Conservation (phyloP, 805 yeast genomes). For the Wickerhamomyces rabaulensis region DNA sequence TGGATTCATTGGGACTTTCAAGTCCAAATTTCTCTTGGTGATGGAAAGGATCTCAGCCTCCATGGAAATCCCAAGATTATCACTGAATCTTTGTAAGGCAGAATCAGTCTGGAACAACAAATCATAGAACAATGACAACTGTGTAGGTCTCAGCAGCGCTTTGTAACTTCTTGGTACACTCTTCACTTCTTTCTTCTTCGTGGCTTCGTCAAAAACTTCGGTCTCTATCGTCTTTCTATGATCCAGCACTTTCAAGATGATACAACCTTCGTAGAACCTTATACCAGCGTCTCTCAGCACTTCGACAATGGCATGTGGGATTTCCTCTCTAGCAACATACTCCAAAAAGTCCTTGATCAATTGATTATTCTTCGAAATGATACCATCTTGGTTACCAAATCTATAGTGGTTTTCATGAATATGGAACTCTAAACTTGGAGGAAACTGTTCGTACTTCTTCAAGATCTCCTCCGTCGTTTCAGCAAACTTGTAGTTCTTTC, state of each 20-base stretch:
- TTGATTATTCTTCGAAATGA: constrained; percentile 75
- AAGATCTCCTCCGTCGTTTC: constrained; percentile 70
- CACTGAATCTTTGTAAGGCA: constrained; percentile 61
- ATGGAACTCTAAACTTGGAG: constrained; percentile 83
- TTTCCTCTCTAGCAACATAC: constrained; percentile 73
- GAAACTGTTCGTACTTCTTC: constrained; percentile 67
- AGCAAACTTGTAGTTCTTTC: constrained; percentile 50
- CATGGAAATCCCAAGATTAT: constrained; percentile 69
- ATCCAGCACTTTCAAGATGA: constrained; percentile 81
- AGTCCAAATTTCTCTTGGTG: constrained; percentile 71
- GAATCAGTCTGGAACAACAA: constrained; percentile 80
- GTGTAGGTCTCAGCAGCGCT: constrained; percentile 76
- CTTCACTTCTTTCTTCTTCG: constrained; percentile 10
- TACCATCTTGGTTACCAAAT: constrained; percentile 86
- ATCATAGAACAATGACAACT: constrained; percentile 77
- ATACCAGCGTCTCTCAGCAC: constrained; percentile 83
- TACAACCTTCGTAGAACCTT: constrained; percentile 82
- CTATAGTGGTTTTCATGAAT: constrained; percentile 88
- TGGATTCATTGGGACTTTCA: constrained; percentile 71
- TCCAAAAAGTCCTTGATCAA: constrained; percentile 75
- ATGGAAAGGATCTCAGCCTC: constrained; percentile 83
- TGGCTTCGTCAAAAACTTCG: constrained; percentile 4
- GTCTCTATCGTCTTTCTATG: constrained; percentile 48
- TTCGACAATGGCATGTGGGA: constrained; percentile 87
- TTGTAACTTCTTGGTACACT: constrained; percentile 62